These are phyloP conservation scores for Lepidium campestre DNA, from an alignment of 441 rosid species.

Conservation along the genomic window DNA sequence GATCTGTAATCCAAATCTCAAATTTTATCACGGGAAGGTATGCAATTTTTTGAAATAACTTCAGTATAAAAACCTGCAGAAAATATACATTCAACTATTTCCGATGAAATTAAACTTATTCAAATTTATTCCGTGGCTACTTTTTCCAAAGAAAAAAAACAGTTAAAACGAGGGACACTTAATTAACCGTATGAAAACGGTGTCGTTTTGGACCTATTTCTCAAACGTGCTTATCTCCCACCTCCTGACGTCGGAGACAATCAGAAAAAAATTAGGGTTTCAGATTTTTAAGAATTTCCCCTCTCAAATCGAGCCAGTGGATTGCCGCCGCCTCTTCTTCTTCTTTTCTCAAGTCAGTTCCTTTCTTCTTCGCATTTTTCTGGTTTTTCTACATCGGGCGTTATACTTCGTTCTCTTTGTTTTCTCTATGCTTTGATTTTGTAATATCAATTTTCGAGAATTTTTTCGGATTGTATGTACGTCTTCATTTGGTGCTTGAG, in stretches of 20 bases:
- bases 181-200: not conserved
- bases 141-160: not conserved
- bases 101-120: no score
- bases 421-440: not conserved
- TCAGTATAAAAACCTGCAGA: no score
- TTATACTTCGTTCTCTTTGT: not conserved
- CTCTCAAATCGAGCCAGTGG: slow-evolving; percentile 17
- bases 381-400: not conserved
- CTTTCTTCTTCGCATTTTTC: not conserved
- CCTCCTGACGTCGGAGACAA: slow-evolving; percentile 8
- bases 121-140: no score
- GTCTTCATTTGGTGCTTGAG: not conserved
- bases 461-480: not conserved
- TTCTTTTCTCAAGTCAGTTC: slow-evolving; percentile 48
- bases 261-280: slow-evolving; percentile 16
- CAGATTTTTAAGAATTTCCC: slow-evolving; percentile 31
- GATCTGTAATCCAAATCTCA: no score
- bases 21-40: no score
- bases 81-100: no score
- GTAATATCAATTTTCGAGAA: not conserved
- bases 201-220: not conserved
- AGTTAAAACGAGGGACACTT: not conserved
- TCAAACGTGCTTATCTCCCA: not conserved
- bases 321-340: slow-evolving; percentile 44
- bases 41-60: no score